Evolutionary conservation across 148 eudicot genomes (phyloP), one percentile per base, ranked within the genome.

Genomic region (Chenopodium formosanum): DNA sequence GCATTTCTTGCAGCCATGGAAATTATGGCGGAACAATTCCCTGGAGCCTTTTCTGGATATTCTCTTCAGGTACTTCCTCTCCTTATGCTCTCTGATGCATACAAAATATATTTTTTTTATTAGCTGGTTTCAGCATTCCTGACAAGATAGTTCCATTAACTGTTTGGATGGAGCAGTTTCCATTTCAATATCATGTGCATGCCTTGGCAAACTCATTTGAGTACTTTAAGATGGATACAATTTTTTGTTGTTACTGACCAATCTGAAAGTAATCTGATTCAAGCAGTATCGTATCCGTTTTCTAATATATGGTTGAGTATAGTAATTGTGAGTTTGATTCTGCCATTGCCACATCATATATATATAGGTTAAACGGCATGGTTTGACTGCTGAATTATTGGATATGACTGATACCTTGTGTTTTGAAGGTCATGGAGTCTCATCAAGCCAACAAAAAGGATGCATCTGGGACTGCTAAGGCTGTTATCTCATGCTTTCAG

Each of bases 1-100:
- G 98, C 98, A 67, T 95, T 95, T 87, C 94, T 95, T 81, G 98
- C 96, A 75, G 94, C 97, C 84, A 93, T 95, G 97, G 97, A 95
- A 83, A 91, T 91, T 70, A 93, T 93, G 98, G 87, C 98, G 2
- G 91, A 91, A 79, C 97, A 92, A 85, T 95, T 93, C 89, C 98
- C 98, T 70, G 96, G 96, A 79, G 97, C 98, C 37, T 95, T 93
- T 86, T 64, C 97, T 80, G 98, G 97, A 74, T 93, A 93, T 85
- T 88, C 87, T 27, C 86, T 95, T 53, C 79, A 90, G 92, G 98
- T 92, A 85, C 31, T 47, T 68, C n/a, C 56, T 19, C 23, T 32
- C 27, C 17, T 62, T 7, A 62, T 1, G 25, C 81, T 31, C 73
- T 7, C 34, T 34, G 27, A 76, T 34, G 78, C 17, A 19, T 25